These are phyloP conservation scores for Pestalotiopsis sp. DNA, from an alignment of 2,329 filamentous ascomycete species.

Conservation along the genomic window DNA sequence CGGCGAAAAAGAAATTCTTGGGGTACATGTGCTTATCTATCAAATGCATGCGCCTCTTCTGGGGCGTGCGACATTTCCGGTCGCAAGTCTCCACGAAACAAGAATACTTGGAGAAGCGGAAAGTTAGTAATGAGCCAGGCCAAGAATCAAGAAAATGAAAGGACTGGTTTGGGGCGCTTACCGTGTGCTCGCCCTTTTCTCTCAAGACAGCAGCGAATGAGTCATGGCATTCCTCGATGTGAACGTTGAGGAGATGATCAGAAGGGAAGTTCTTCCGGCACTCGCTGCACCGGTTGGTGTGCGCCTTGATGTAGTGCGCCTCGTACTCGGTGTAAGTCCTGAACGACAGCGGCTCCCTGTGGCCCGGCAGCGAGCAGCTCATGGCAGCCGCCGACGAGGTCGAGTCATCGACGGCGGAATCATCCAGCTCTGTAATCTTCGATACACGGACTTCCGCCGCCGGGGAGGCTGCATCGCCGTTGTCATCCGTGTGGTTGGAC, in stretches of 20 bases:
- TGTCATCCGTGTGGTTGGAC: constrained; percentile 14
- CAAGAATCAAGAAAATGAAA: no score
- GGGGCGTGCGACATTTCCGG: constrained; percentile 77
- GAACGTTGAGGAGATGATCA: constrained; percentile 75
- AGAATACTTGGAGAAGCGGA: constrained; percentile 60
- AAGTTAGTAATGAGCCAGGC: constrained; percentile 16
- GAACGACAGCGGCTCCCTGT: constrained; percentile 72
- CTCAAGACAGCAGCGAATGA: constrained; percentile 71
- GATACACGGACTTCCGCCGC: constrained; percentile 33
- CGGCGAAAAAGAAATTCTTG: constrained; percentile 82
- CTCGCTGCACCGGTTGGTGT: constrained; percentile 82
- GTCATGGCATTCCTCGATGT: constrained; percentile 92
- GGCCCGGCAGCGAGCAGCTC: constrained; percentile 81
- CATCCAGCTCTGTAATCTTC: constrained; percentile 66
- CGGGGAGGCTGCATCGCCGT: constrained; percentile 15
- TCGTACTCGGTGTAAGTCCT: constrained; percentile 80
- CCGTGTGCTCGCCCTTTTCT: constrained; percentile 84
- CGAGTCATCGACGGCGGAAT: constrained; percentile 33
- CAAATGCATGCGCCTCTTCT: constrained; percentile 84
- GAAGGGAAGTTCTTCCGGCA: constrained; percentile 90
- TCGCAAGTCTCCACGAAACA: constrained; percentile 93
- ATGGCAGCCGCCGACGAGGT: constrained; percentile 53
- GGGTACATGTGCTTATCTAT: constrained; percentile 96
- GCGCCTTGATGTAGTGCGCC: constrained; percentile 78
- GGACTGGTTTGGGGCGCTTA: constrained; percentile 42